Evolutionary conservation across 768 basidiomycete species (phyloP), one percentile per base, ranked within the genome.

Genomic region (Tylopilus felleus): DNA sequence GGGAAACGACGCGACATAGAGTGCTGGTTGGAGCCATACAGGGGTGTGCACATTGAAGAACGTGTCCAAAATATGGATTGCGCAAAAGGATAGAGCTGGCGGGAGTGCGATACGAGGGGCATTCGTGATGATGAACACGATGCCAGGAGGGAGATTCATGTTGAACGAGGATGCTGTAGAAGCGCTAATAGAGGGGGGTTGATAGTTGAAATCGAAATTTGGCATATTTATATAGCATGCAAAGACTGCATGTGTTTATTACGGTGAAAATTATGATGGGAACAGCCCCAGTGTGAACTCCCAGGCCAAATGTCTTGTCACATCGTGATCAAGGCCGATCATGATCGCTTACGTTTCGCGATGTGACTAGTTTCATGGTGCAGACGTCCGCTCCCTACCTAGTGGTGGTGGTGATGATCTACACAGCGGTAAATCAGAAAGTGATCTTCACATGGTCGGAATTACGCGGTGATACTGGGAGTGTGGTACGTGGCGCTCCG

Each of bases 91-190:
- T 8, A 70, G 12, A 7, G 53, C 52, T 10, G 64, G 65, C 10
- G 59, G 60, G 28, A 62, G 29, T 8, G 55, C 8, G 5, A 71
- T 39, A 14, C 54, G 63, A 6, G 64, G 69, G 12, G 70, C 57
- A n/a, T 66, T 65, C 33, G 54, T 50, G 16, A 61, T 22, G 43
- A 72, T 46, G 45, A 66, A 69, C 16, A 61, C 53, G 38, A 70
- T 59, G 29, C 74, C 72, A 8, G 74, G 74, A 6, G 74, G 71
- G 1, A 73, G 60, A n/a, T 58, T 52, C 67, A 69, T 71, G 51
- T 35, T 36, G 35, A 7, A 36, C 35, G 35, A 36, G 6, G 16
- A 4, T 36, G 7, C 5, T 36, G 35, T 36, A 7, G 35, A 36
- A 36, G 33, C 31, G 31, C 33, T 14, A 33, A 7, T 17, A 16